Conservation (phyloP, 2,329 filamentous ascomycete genomes). For the Curvularia spicifera region DNA sequence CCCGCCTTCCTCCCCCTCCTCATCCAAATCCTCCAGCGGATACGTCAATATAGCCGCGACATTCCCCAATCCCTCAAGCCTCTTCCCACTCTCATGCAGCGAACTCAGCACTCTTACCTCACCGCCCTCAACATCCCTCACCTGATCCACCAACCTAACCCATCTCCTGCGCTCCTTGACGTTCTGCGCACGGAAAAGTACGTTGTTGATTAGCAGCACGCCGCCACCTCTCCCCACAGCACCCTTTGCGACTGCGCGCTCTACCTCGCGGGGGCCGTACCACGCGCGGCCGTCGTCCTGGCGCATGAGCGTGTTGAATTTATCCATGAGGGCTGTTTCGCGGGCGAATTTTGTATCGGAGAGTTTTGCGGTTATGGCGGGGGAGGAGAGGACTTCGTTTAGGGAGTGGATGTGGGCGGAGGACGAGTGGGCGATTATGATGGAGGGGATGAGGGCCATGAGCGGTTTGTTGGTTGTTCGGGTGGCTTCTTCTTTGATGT, state of each 20-base stretch:
- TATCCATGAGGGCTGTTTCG: slow-evolving; percentile 84
- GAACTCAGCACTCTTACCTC: slow-evolving; percentile 89
- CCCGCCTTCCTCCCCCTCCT: slow-evolving; percentile 62
- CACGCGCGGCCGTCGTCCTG: slow-evolving; percentile 87
- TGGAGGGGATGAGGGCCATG: slow-evolving; percentile 65
- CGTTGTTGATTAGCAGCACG: slow-evolving; percentile 83
- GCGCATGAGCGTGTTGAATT: slow-evolving; percentile 77
- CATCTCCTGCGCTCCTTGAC: slow-evolving; percentile 78
- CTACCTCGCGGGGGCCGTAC: slow-evolving; percentile 85
- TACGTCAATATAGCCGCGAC: slow-evolving; percentile 92
- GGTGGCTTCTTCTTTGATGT: slow-evolving; percentile 67
- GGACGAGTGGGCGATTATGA: slow-evolving; percentile 79
- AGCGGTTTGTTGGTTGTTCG: slow-evolving; percentile 76
- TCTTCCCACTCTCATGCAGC: slow-evolving; percentile 89
- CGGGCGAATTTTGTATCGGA: slow-evolving; percentile 86
- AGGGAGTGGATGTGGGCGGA: slow-evolving; percentile 87
- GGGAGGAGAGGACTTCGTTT: slow-evolving; percentile 83
- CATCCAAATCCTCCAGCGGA: slow-evolving; percentile 80
- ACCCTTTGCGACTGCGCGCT: slow-evolving; percentile 81
- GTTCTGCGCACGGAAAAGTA: slow-evolving; percentile 83
- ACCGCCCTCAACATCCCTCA: slow-evolving; percentile 80
- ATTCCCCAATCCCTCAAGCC: slow-evolving; percentile 81
- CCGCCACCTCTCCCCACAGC: slow-evolving; percentile 88
- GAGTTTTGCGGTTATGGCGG: slow-evolving; percentile 77
- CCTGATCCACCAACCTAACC: slow-evolving; percentile 84